phyloP scores from a whole-genome alignment of 1,284 basidiomycete genomes.

The Jaminaea rosea region DNA sequence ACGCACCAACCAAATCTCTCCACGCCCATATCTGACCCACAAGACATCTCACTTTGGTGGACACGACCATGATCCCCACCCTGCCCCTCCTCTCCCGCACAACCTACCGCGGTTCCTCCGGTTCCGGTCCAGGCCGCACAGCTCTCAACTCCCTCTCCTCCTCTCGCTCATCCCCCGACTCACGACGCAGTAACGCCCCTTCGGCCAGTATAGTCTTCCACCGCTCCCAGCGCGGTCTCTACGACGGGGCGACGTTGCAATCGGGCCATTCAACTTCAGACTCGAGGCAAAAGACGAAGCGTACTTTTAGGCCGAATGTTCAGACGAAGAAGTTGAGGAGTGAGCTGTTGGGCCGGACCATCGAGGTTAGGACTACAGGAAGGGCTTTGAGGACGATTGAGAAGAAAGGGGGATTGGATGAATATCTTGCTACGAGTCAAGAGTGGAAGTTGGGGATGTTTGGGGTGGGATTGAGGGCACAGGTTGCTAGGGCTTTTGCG shows the following conservation, averaged over 20 bases:
- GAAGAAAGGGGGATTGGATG: conserved; percentile 40
- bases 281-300: conserved; percentile 39
- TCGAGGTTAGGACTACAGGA: conserved; percentile 21
- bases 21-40: no score
- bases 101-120: conserved; percentile 38
- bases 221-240: conserved; percentile 41
- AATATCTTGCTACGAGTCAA: conserved; percentile 33
- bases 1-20: no score
- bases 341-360: conserved; percentile 17
- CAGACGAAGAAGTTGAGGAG: conserved; percentile 29
- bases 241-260: conserved; percentile 37
- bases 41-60: no score
- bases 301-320: conserved; percentile 41
- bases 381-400: conserved; percentile 34
- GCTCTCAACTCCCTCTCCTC: conserved; percentile 35
- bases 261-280: conserved; percentile 42
- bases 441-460: conserved; percentile 30
- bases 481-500: no score
- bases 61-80: conserved; percentile 32
- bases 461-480: conserved; percentile 31
- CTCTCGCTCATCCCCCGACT: conserved; percentile 38
- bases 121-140: conserved; percentile 37
- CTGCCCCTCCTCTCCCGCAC: conserved; percentile 41
- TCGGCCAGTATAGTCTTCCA: conserved; percentile 35
- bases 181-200: conserved; percentile 22